Percentiles rank a stretch among this genome's conserved stretches.
Conservation (phyloP, 441 rosid species). For the Pelargonium australe region DNA sequence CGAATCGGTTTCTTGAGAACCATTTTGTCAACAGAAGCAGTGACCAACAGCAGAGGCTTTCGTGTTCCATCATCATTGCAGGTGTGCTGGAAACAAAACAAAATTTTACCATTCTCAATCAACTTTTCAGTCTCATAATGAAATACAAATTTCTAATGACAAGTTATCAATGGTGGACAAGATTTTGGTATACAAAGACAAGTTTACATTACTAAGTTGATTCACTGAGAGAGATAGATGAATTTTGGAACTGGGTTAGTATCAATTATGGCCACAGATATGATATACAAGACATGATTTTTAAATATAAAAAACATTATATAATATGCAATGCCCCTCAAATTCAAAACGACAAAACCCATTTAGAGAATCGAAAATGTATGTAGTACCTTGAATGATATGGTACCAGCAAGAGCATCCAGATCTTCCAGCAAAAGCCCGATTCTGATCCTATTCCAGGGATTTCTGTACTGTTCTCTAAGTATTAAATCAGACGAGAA, state of each 20-base stretch:
- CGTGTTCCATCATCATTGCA: conserved; percentile 63
- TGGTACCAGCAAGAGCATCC: conserved; percentile 87
- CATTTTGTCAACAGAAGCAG: conserved; percentile 80
- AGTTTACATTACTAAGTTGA: too few relatives aligned
- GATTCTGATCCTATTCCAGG: conserved; percentile 77
- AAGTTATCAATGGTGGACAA: too few relatives aligned
- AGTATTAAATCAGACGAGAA: conserved; percentile 62
- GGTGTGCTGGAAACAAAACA: conserved; percentile 49
- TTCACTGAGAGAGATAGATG: too few relatives aligned
- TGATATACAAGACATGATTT: too few relatives aligned
- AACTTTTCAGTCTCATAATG: too few relatives aligned
- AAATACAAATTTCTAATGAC: too few relatives aligned
- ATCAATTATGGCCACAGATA: too few relatives aligned
- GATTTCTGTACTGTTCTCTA: conserved; percentile 78
- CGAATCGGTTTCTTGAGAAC: conserved; percentile 64
- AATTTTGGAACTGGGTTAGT: too few relatives aligned
- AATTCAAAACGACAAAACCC: too few relatives aligned
- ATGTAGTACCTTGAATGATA: conserved; percentile 68
- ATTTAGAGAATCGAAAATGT: background rate
- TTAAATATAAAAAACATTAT: too few relatives aligned
- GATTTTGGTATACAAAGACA: too few relatives aligned
- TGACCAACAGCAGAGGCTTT: conserved; percentile 68
- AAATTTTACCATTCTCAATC: background rate
- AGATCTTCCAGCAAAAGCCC: conserved; percentile 84
- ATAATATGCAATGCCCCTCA: too few relatives aligned